Evolutionary conservation across 805 yeast genomes (phyloP).

Genomic region (Candida ponderosae): DNA sequence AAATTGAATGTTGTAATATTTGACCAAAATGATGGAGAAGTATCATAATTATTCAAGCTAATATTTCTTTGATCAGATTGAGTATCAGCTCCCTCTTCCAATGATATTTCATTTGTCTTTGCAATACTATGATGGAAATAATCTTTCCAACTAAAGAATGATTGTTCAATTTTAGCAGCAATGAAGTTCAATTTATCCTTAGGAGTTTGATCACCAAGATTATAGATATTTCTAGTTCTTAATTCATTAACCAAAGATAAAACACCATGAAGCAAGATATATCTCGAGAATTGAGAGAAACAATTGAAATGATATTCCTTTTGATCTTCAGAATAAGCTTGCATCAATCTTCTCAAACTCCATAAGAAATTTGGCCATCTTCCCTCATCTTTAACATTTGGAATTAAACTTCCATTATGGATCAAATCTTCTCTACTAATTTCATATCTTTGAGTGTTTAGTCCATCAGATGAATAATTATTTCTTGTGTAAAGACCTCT

Average conservation of each 20-base stretch:
- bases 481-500: slow-evolving; percentile 10
- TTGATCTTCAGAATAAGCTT: slow-evolving; percentile 21
- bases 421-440: slow-evolving; percentile 7
- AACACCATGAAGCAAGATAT: slow-evolving; percentile 26
- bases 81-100: too few species aligned
- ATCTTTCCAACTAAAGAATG: slow-evolving; percentile 24
- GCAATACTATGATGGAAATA: slow-evolving; percentile 26
- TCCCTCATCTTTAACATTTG: slow-evolving; percentile 21
- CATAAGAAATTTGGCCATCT: slow-evolving; percentile 31
- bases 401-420: slow-evolving; percentile 12
- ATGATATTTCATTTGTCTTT: slow-evolving; percentile 12
- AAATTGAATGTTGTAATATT: slow-evolving; percentile 20
- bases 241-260: slow-evolving; percentile 20
- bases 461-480: background rate
- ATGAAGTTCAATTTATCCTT: slow-evolving; percentile 18
- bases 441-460: slow-evolving; percentile 5
- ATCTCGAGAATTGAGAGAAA: slow-evolving; percentile 26
- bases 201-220: slow-evolving; percentile 19
- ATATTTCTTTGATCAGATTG: too few species aligned
- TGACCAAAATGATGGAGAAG: slow-evolving; percentile 26
- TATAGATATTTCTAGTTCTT: slow-evolving; percentile 18
- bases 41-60: slow-evolving; percentile 27
- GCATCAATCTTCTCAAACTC: slow-evolving; percentile 25
- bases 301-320: slow-evolving; percentile 27
- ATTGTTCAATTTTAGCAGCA: slow-evolving; percentile 21